Conservation (phyloP, 257 asterid species). For the Solanum boliviense region DNA sequence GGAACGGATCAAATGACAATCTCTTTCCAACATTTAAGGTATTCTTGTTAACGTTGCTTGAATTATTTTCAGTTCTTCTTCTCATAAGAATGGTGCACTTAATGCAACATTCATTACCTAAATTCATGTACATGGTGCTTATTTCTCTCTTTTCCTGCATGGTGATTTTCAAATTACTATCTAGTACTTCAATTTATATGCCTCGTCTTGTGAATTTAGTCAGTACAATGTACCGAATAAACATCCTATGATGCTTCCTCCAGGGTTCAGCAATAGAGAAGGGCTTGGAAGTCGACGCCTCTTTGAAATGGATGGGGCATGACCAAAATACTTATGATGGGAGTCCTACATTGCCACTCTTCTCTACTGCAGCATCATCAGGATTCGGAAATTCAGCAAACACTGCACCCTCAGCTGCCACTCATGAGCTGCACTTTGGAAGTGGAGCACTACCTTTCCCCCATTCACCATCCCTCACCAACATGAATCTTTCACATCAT, state of each 20-base stretch:
- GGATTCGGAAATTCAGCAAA: conserved; percentile 68
- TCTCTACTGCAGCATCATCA: conserved; percentile 95
- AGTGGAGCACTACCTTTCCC: conserved; percentile 15
- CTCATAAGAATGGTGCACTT: not conserved
- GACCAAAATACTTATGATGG: conserved; percentile 12
- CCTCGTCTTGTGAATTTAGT: not conserved
- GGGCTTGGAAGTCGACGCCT: conserved; percentile 32
- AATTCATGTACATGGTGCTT: not conserved
- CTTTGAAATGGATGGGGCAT: conserved; percentile 34
- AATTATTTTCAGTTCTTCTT: not conserved
- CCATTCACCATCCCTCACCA: conserved; percentile 26
- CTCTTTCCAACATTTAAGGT: conserved; percentile 50
- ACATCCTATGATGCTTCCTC: not conserved
- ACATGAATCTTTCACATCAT: conserved; percentile 20
- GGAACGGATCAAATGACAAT: conserved; percentile 27
- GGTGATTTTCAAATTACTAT: not conserved
- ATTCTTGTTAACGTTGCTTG: not conserved
- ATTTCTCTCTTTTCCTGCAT: not conserved
- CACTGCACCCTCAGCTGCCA: conserved; percentile 13
- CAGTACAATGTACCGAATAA: not conserved
- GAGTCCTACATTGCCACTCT: conserved; percentile 28
- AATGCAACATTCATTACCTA: not conserved
- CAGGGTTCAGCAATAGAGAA: conserved; percentile 69
- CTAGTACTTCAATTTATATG: not conserved
- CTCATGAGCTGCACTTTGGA: conserved; percentile 24